Evolutionary conservation across 768 basidiomycete species (phyloP).

Genomic region (Rubroboletus satanas): DNA sequence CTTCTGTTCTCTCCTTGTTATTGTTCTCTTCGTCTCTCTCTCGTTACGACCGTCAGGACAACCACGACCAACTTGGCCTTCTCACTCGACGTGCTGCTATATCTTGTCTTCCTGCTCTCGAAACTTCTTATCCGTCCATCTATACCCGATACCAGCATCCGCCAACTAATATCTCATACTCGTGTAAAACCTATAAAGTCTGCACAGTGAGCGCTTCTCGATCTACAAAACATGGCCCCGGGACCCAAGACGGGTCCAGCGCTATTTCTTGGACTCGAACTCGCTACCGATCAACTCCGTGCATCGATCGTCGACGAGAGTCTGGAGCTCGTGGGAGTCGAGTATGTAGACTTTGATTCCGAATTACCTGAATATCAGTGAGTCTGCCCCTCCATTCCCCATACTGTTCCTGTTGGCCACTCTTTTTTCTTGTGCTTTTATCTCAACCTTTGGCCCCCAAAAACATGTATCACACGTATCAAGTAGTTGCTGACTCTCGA

Average conservation of each 20-base stretch:
- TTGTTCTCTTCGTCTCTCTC: constrained; percentile 11
- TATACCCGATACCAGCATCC: constrained; percentile 32
- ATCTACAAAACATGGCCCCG: constrained; percentile 29
- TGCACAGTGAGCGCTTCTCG: background rate
- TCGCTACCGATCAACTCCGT: constrained; percentile 78
- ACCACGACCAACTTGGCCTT: constrained; percentile 10
- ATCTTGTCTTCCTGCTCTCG: constrained; percentile 11
- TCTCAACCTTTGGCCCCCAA: background rate
- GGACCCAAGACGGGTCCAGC: constrained; percentile 39
- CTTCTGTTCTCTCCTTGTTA: constrained; percentile 7
- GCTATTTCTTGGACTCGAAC: constrained; percentile 84
- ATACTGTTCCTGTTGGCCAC: background rate
- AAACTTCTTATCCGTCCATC: constrained; percentile 10
- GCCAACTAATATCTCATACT: constrained; percentile 13
- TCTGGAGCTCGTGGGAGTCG: constrained; percentile 77
- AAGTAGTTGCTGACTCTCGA: constrained; percentile 17
- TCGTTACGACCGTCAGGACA: constrained; percentile 28
- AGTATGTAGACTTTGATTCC: constrained; percentile 78
- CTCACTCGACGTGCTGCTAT: constrained; percentile 3
- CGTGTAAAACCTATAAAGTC: constrained; percentile 5
- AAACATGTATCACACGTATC: constrained; percentile 13
- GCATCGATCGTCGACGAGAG: constrained; percentile 82
- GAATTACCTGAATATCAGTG: constrained; percentile 81
- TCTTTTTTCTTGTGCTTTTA: background rate
- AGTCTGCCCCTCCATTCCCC: constrained; percentile 31